Evolutionary conservation across 2,329 filamentous ascomycete genomes (phyloP), one percentile per base, ranked within the genome.

Genomic region (Alternaria postmessia): DNA sequence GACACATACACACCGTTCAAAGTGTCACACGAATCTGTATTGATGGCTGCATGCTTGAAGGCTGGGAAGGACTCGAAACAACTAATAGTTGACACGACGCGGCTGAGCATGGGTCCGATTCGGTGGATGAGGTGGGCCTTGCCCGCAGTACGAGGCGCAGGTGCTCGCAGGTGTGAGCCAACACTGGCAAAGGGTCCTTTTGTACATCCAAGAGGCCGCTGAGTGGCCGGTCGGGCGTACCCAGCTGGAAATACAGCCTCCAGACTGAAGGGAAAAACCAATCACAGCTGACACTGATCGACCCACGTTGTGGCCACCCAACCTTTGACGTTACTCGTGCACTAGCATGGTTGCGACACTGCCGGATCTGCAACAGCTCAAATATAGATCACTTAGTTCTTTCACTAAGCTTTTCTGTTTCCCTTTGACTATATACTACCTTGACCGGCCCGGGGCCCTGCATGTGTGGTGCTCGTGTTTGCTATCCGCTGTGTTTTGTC

Each of bases 281-380:
- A 62, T 61, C 41, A 36, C 39, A 42, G 48, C 32, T 49, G 41
- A 24, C 41, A 53, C 30, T 42, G 51, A 46, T 26, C 20, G 57
- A 52, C 55, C 41, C 63, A 65, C 59, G 61, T 63, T 61, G 68
- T 70, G 68, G 64, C 68, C 52, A 65, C 52, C 46, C 51, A 51
- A 36, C 58, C 47, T 43, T 30, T 55, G 44, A 43, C 30, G 57
- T 51, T 54, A 54, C 52, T 65, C 55, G 61, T 69, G 58, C 61
- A 59, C 65, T 65, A 68, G 65, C 59, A 62, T 61, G 59, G 64
- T 49, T 61, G 59, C 60, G 53, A 64, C 63, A 67, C 58, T 57
- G 65, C 57, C 68, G 62, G 65, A 68, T 69, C 64, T 70, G 66
- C 68, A 60, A 70, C 66, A 68, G 67, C 58, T 54, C 68, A 68